Evolutionary conservation across 768 basidiomycete species (phyloP).

Genomic region (Tricholoma saponaceum): DNA sequence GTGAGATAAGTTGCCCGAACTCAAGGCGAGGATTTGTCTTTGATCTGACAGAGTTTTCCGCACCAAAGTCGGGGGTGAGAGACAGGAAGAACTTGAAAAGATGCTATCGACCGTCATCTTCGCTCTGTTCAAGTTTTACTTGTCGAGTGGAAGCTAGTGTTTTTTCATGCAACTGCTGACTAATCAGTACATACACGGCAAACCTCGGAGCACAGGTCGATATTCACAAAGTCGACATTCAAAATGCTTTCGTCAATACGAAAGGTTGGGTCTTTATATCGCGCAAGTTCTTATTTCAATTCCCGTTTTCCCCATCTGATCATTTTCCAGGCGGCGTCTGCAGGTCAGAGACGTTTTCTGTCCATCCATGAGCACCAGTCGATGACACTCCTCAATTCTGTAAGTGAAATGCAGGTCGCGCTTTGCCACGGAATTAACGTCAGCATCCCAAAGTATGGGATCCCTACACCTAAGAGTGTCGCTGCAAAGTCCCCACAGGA

Average conservation of each 20-base stretch:
- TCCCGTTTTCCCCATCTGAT: slow-evolving; percentile 6
- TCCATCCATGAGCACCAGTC: slow-evolving; percentile 99
- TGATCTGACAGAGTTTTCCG: slow-evolving; percentile 62
- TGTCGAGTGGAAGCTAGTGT: background rate
- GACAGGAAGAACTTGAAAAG: slow-evolving; percentile 53
- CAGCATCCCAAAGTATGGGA: slow-evolving; percentile 68
- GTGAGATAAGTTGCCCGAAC: slow-evolving; percentile 57
- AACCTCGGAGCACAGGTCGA: background rate
- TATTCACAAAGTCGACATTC: background rate
- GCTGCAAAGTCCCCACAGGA: slow-evolving; percentile 86
- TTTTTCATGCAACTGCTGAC: slow-evolving; percentile 36
- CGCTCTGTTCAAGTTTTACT: slow-evolving; percentile 47
- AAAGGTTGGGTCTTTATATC: slow-evolving; percentile 61
- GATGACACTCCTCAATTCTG: slow-evolving; percentile 90
- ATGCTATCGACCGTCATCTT: slow-evolving; percentile 70
- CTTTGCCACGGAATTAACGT: background rate
- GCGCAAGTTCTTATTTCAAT: slow-evolving; percentile 38
- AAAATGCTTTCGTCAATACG: slow-evolving; percentile 66
- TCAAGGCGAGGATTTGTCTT: slow-evolving; percentile 62
- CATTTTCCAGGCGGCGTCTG: slow-evolving; percentile 53
- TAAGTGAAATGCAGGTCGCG: slow-evolving; percentile 31
- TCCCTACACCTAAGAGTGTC: slow-evolving; percentile 90
- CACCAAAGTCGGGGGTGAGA: slow-evolving; percentile 53
- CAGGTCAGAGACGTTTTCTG: slow-evolving; percentile 85
- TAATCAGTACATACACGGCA: slow-evolving; percentile 23